Evolutionary conservation across 1,139 yeast genomes (phyloP).

Genomic region (Groenewaldozyma sp.): DNA sequence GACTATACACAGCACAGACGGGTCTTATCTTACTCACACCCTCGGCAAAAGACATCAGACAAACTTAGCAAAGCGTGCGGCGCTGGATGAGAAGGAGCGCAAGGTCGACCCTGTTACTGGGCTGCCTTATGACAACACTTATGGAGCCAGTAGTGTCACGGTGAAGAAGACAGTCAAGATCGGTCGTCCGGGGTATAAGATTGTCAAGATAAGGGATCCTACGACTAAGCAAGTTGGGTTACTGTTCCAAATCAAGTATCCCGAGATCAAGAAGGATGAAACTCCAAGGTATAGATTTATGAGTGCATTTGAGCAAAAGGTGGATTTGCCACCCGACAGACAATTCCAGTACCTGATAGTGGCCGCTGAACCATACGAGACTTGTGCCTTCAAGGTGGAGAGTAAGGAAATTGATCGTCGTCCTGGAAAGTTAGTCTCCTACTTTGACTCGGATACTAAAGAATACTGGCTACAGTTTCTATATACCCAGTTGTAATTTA

Average conservation of each 20-base stretch:
- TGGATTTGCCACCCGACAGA: slow-evolving; percentile 35
- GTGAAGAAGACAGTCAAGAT: slow-evolving; percentile 52
- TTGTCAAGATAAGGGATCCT: slow-evolving; percentile 59
- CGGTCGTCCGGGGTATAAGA: slow-evolving; percentile 63
- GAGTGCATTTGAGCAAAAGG: slow-evolving; percentile 61
- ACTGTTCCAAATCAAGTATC: slow-evolving; percentile 47
- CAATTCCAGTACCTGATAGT: slow-evolving; percentile 58
- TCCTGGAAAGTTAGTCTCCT: slow-evolving; percentile 50
- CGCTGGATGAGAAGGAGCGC: slow-evolving; percentile 22
- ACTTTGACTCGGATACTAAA: slow-evolving; percentile 59
- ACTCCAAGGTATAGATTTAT: slow-evolving; percentile 62
- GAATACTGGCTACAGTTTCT: slow-evolving; percentile 64
- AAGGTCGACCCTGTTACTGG: slow-evolving; percentile 10
- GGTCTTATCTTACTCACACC: slow-evolving; percentile 71
- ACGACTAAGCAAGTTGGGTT: slow-evolving; percentile 51
- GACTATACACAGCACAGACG: slow-evolving; percentile 64
- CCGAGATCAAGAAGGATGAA: slow-evolving; percentile 38
- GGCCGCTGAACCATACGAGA: slow-evolving; percentile 80
- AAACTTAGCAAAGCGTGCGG: slow-evolving; percentile 51
- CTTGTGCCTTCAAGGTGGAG: slow-evolving; percentile 62
- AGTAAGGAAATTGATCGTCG: slow-evolving; percentile 45
- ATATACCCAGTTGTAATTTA: slow-evolving; percentile 38
- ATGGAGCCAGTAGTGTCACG: slow-evolving; percentile 24
- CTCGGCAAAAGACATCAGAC: slow-evolving; percentile 71
- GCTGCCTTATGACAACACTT: slow-evolving; percentile 7